Evolutionary conservation across 768 basidiomycete species (phyloP), one percentile per base, ranked within the genome.

Genomic region (Saitozyma sp.): DNA sequence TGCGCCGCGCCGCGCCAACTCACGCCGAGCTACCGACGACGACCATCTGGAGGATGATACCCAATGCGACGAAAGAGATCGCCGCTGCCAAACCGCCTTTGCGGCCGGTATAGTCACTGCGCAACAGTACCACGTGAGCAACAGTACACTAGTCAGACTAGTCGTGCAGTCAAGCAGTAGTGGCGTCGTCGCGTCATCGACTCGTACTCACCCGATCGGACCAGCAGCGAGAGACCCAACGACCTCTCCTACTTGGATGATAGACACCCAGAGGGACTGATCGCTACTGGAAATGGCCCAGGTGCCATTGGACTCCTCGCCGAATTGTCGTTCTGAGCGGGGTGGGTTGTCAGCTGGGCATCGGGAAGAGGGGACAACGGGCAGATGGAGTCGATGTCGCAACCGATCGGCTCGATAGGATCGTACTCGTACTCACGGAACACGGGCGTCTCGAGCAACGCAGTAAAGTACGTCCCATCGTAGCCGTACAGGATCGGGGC

Each of bases 221-320:
- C 72, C 74, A 45, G 79, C 78, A 2, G 64, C 64, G 14, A 80
- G 66, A 0, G 79, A 71, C 46, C 79, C 79, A 55, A 78, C 53
- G 49, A 80, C 67, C 61, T 80, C 79, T 64, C 79, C 79, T 29
- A 76, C 79, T 50, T 80, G 79, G 39, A 69, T 69, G 54, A 69
- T 69, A 8, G 65, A 66, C 1, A 66, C 70, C 59, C 75, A 77
- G 20, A 78, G 59, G 9, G 73, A 70, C 48, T 64, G 67, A 58
- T 65, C 54, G 39, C 61, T 58, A 38, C 71, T 73, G 2, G 64
- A 60, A 42, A 77, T 58, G 5, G 51, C 41, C 50, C 69, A 71
- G 1, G 48, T 20, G n/a, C 62, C 70, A 38, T 61, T 45, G 13
- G 48, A 40, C 41, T 56, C 43, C 45, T 74, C 65, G 57, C 69